These are phyloP conservation scores for Parathielavia appendiculata DNA, from an alignment of 495 filamentous ascomycete species.

Conservation along the genomic window DNA sequence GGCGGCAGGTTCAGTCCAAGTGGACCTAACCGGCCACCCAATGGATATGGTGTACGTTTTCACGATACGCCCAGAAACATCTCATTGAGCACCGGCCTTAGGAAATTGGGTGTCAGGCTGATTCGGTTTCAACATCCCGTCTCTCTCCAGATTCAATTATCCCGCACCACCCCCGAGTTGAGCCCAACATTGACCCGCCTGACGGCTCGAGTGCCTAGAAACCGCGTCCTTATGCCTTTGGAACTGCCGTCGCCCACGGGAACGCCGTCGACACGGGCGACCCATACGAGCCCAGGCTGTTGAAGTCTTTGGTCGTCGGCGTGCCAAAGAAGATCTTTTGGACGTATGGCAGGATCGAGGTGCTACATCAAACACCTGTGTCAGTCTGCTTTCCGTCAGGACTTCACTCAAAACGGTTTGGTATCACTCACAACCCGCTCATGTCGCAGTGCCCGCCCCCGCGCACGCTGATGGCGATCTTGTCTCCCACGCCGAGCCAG, in stretches of 20 bases:
- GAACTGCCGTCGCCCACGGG: conserved; percentile 43
- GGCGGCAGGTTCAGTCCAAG: too few relatives aligned
- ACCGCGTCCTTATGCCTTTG: conserved; percentile 20
- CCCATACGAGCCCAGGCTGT: conserved; percentile 42
- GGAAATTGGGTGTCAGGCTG: too few relatives aligned
- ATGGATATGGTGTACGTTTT: too few relatives aligned
- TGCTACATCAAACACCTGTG: conserved; percentile 23
- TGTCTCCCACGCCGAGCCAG: conserved; percentile 45
- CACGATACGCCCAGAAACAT: too few relatives aligned
- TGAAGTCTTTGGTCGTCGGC: conserved; percentile 43
- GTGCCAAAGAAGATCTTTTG: conserved; percentile 47
- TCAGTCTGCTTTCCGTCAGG: not conserved
- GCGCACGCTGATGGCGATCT: conserved; percentile 48
- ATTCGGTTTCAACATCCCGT: too few relatives aligned
- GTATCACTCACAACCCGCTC: conserved; percentile 43
- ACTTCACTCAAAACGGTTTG: not conserved
- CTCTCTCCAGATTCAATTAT: too few relatives aligned
- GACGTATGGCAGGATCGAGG: conserved; percentile 48
- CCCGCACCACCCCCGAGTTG: too few relatives aligned
- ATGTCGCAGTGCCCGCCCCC: conserved; percentile 48
- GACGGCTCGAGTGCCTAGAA: too few relatives aligned
- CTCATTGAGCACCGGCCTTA: too few relatives aligned
- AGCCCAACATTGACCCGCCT: too few relatives aligned
- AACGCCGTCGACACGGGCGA: conserved; percentile 45
- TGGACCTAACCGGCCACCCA: too few relatives aligned